Base-by-base conservation (phyloP, 768 basidiomycete species). In the Butyriboletus loyo region DNA sequence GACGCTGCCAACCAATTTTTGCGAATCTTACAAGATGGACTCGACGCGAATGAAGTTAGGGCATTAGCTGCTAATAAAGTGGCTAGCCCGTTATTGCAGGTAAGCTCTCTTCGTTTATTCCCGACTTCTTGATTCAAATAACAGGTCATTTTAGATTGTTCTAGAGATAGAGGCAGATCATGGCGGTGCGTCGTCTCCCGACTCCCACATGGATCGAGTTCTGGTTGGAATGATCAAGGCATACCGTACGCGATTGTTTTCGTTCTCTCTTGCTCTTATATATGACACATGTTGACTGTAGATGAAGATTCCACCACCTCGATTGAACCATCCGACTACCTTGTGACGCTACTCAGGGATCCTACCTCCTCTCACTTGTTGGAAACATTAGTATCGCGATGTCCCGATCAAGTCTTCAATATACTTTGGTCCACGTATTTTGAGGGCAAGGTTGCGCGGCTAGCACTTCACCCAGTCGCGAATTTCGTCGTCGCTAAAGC, bases 401-500 rank as follows among this genome's bases (percentile, higher is more conserved):
- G 84, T 17, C 85, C 92, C 0, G 69, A 75, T 7, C 61, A 70
- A 17, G 77, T 85, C 2, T 94, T 95, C 63, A 65, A 71, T 30
- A 61, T 76, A 0, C 63, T 97, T 6, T 98, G 96, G 96, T 62
- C 71, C 3, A 78, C 79, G 0, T 95, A 97, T 70, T 87, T 98
- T 65, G 68, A 72, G 39, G 84, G 83, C n/a, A 84, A 85, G 56
- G 73, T 97, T 34, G 70, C 78, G 4, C 80, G 86, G 51, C 74
- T 97, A 27, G 85, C 88, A 17, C 74, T 79, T 19, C 96, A 99
- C 68, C 92, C 95, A 3, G 89, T 95, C 2, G 93, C 91, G 13
- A 99, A 98, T 65, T 99, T 93, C 61, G 94, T 98, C 21, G 76
- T 94, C 5, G 87, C 94, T 1, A 87, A 84, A 66, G 89, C 86